phyloP scores from a whole-genome alignment of 2,329 filamentous ascomycete species.

The Cytospora piceae region DNA sequence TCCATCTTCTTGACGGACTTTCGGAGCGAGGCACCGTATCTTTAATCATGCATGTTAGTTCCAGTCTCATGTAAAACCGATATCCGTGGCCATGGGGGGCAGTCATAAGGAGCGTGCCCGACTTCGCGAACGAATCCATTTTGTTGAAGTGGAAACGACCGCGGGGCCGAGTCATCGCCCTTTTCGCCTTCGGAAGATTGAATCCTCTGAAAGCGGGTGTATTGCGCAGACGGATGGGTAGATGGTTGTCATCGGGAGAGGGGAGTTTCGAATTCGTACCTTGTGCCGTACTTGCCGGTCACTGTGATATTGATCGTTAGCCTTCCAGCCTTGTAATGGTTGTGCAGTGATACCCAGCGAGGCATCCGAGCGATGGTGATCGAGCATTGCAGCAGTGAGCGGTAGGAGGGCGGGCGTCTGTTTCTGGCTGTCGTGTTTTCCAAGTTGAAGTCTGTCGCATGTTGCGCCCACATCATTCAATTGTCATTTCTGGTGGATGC shows the following conservation, averaged over 20 bases:
- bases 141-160: too few relatives aligned
- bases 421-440: not conserved
- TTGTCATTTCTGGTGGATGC: slow-evolving; percentile 1
- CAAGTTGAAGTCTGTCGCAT: not conserved
- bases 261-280: slow-evolving; percentile 61
- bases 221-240: slow-evolving; percentile 6
- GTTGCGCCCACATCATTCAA: slow-evolving; percentile 10
- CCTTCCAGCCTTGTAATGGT: not conserved
- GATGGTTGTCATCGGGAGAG: slow-evolving; percentile 21
- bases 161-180: not conserved
- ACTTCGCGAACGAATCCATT: not conserved
- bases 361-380: slow-evolving; percentile 2
- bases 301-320: slow-evolving; percentile 66
- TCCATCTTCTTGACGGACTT: slow-evolving; percentile 99
- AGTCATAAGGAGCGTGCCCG: slow-evolving; percentile 8
- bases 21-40: slow-evolving; percentile 98
- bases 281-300: slow-evolving; percentile 98
- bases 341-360: not conserved
- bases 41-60: slow-evolving; percentile 46
- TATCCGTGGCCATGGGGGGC: slow-evolving; percentile 5
- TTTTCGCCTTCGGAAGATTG: not conserved
- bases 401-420: not conserved
- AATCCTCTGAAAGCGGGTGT: not conserved
- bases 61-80: not conserved
- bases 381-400: slow-evolving; percentile 12